Base-by-base conservation (phyloP, 805 yeast species). In the Saturnispora silvae region DNA sequence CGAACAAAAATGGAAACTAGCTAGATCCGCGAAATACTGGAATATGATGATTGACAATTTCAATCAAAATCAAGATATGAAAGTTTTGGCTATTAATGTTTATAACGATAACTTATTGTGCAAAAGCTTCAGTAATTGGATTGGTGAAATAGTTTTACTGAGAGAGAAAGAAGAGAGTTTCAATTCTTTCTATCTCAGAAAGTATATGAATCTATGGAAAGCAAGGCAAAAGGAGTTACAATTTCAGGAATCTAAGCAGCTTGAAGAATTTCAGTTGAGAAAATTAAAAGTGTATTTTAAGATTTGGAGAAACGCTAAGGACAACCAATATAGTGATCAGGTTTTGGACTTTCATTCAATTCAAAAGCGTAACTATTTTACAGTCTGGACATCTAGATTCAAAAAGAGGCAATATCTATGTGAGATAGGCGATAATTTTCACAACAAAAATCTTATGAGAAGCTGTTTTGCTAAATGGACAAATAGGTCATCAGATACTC, bases 231-330 rank as follows among this genome's bases (percentile, higher is more conserved):
- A 3, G 20, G 5, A n/a, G 6, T 14, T 24, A 13, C 16, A 5
- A 11, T 4, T 18, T 18, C 28, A 18, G 17, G 19, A 31, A 33
- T 27, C 11, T 15, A 16, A 2, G 4, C 28, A 14, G 14, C 15
- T 25, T 4, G 20, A 36, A 6, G 7, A n/a, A 4, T 25, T 30
- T 17, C 18, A 19, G n/a, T 6, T 27, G 5, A 10, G 6, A 6
- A 25, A 24, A 17, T 28, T 36, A 4, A 31, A 16, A 15, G 11
- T n/a, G 14, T 31, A 15, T 31, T 36, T 36, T 15, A 11, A 16
- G 10, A 19, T 17, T 3, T 36, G 39, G 39, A 23, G 14, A 18
- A 25, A 31, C 9, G 39, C 39, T 2, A 29, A 36, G 20, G 39
- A 36, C 14, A 27, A 10, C 18, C 39, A 31, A 16, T 36, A 18